Percentiles rank a stretch among this genome's conserved stretches.
Conservation (phyloP, 192 early-diverging fungal genomes). For the Mortierella alpina region DNA sequence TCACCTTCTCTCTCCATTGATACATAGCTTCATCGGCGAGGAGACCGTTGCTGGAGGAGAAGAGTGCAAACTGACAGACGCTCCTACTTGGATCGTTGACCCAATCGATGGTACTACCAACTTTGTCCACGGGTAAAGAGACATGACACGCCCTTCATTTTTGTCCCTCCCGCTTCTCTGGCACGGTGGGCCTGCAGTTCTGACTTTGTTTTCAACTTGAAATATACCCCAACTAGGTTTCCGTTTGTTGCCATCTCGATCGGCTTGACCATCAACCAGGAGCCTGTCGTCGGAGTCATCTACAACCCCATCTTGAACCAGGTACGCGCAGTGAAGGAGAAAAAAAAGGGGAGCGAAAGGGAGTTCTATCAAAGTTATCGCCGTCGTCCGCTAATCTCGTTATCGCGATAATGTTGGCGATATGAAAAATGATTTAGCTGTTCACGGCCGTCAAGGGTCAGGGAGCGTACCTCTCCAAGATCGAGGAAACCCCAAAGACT, state of each 20-base stretch:
- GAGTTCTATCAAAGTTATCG: not conserved
- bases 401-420: not conserved
- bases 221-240: conserved; percentile 60
- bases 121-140: conserved; percentile 71
- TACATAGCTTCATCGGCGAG: conserved; percentile 86
- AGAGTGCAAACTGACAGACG: conserved; percentile 66
- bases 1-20: not conserved
- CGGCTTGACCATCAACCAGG: conserved; percentile 76
- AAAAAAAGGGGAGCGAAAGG: not conserved
- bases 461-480: conserved; percentile 72
- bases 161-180: too few species aligned
- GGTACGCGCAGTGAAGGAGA: conserved; percentile 65
- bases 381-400: not conserved
- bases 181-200: too few species aligned
- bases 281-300: conserved; percentile 88
- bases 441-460: conserved; percentile 67
- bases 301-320: conserved; percentile 92
- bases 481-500: conserved; percentile 52
- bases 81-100: conserved; percentile 92
- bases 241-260: conserved; percentile 92
- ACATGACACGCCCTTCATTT: too few species aligned
- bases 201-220: not conserved
- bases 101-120: conserved; percentile 88
- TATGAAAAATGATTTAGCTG: conserved; percentile 24
- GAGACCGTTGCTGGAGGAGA: conserved; percentile 77